These are phyloP conservation scores for Blastobotrys illinoisensis DNA, from an alignment of 1,139 yeast genomes.

Conservation along the genomic window DNA sequence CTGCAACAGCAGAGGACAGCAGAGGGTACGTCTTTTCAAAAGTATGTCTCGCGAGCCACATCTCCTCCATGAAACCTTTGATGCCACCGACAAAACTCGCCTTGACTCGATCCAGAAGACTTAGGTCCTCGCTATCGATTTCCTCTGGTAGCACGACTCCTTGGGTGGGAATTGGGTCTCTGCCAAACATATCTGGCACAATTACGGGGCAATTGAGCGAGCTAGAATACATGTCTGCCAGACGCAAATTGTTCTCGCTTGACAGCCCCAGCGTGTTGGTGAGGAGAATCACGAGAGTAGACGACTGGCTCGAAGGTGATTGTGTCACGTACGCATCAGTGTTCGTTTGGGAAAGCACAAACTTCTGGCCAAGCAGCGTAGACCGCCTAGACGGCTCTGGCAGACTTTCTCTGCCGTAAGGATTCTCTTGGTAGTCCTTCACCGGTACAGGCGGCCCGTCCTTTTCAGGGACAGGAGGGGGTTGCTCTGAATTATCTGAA, in stretches of 20 bases:
- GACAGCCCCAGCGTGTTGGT: conserved; percentile 33
- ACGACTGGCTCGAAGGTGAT: conserved; percentile 12
- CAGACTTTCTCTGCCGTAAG: not conserved
- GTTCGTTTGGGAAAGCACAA: conserved; percentile 22
- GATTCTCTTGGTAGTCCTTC: conserved; percentile 7
- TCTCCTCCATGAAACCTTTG: conserved; percentile 34
- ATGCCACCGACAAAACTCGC: conserved; percentile 31
- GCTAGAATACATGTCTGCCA: conserved; percentile 30
- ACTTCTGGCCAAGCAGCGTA: conserved; percentile 21
- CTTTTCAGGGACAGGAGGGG: not conserved
- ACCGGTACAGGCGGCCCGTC: conserved; percentile 13
- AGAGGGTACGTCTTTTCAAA: conserved; percentile 30
- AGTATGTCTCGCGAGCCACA: conserved; percentile 39
- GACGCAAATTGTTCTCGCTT: conserved; percentile 26
- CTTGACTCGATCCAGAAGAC: conserved; percentile 31
- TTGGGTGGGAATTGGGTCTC: conserved; percentile 30
- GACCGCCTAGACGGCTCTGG: not conserved
- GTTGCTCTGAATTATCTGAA: not conserved
- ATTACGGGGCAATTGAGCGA: conserved; percentile 27
- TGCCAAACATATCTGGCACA: conserved; percentile 32
- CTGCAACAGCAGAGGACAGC: conserved; percentile 30
- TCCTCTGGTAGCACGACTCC: conserved; percentile 21
- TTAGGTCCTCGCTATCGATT: conserved; percentile 8
- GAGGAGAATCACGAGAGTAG: conserved; percentile 25
- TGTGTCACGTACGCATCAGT: conserved; percentile 26